Base-by-base conservation (phyloP, 208 protist species). In the Trypanosomatidae sp. region DNA sequence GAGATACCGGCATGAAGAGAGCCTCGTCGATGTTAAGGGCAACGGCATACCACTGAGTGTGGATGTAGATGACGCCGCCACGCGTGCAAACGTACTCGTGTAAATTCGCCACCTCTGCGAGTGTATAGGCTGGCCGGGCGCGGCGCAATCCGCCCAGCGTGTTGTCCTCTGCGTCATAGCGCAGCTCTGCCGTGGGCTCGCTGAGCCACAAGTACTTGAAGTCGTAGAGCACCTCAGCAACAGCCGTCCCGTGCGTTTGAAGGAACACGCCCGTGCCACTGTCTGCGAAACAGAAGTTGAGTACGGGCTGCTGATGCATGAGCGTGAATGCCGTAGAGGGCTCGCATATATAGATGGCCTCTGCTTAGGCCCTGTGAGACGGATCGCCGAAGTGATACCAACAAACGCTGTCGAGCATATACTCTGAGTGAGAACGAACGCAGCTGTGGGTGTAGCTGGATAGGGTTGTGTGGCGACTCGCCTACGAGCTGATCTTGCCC, bases 21-120 rank as follows among this genome's bases (percentile, higher is more conserved):
- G 77, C 75, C 70, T 89, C 75, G 17, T 79, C 79, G 10, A 89
- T 76, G 73, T 89, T 89, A 25, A 91, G 74, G 13, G 84, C 89
- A n/a, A 76, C 67, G 71, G 89, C 82, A 59, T 79, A 76, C 84
- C 87, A 89, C 39, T 76, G 44, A 17, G 69, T 70, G 7, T 78
- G 79, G 56, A 89, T 83, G 71, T 86, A 91, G 13, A 91, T 52
- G 15, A 87, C 58, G 47, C 86, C 82, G 7, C 81, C 81, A 5
- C 68, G 41, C 3, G n/a, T 67, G 41, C 79, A 82, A 46, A 89
- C 86, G 59, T 76, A 88, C 52, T 80, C 73, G 22, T 69, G 39
- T 53, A 80, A 3, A 9, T 13, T 28, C 22, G 22, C 36, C 44
- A 25, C 41, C 76, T 80, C 72, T 22, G 10, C 64, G 3, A 70